These are phyloP conservation scores for Penicillium taxi DNA, from an alignment of 495 filamentous ascomycete genomes.

Conservation along the genomic window DNA sequence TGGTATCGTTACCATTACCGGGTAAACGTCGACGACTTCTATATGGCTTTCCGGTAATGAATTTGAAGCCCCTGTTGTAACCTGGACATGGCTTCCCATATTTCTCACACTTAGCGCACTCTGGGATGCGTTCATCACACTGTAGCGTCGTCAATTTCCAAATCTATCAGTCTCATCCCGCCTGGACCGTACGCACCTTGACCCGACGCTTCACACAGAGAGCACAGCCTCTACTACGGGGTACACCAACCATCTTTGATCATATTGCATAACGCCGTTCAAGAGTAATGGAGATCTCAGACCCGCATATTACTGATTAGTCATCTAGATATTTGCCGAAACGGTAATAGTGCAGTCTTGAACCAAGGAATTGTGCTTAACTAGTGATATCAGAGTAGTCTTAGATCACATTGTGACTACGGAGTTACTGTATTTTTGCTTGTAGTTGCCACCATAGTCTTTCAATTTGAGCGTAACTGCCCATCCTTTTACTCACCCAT, in stretches of 20 bases:
- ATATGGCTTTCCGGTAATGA: constrained; percentile 27
- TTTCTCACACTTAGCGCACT: constrained; percentile 26
- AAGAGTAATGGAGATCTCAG: too few relatives aligned
- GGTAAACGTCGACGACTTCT: constrained; percentile 14
- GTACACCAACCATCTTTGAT: constrained; percentile 32
- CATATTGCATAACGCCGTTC: too few relatives aligned
- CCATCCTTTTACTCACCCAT: too few relatives aligned
- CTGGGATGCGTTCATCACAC: constrained; percentile 29
- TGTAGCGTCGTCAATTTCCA: constrained; percentile 3
- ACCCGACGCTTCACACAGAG: constrained; percentile 30
- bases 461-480: too few relatives aligned
- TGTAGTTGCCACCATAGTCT: too few relatives aligned
- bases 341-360: too few relatives aligned
- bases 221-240: constrained; percentile 50
- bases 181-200: constrained; percentile 15
- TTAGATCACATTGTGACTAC: too few relatives aligned
- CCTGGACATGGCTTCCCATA: constrained; percentile 31
- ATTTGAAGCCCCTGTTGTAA: constrained; percentile 29
- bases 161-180: neutral
- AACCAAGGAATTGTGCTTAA: too few relatives aligned
- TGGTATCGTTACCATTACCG: neutral
- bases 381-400: too few relatives aligned
- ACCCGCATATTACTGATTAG: too few relatives aligned
- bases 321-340: too few relatives aligned
- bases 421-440: too few relatives aligned